Evolutionary conservation across 2,329 filamentous ascomycete species (phyloP), one percentile per base, ranked within the genome.

Genomic region (Rutstroemia sp.): DNA sequence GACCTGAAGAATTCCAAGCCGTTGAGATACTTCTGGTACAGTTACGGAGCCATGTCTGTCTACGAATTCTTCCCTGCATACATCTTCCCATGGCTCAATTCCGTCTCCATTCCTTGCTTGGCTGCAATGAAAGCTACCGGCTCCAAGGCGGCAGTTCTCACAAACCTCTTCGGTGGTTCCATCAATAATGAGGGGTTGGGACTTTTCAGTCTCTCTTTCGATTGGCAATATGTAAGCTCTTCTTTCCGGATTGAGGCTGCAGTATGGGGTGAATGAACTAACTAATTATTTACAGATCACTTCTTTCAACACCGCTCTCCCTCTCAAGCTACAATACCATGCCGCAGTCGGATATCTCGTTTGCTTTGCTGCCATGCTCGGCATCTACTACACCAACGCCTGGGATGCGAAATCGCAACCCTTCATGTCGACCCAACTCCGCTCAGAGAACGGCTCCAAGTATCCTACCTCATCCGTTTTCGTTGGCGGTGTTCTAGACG

Each of bases 291-390:
- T 10, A 2, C 60, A 81, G 75, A 79, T 81, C 51, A 80, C 78
- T 5, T 82, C 78, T 0, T 75, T 74, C 62, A 70, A 73, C 44
- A 80, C 78, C 0, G 75, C 80, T 0, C 72, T 82, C 0, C 80
- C 80, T 0, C 72, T 83, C 0, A 73, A 71, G 5, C 68, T 79
- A 0, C 79, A 82, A 63, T 57, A 70, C 0, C 78, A 83, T 57
- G 61, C 70, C 6, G 73, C 73, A 0, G 54, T 72, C 0, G 80
- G 80, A 0, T 73, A 73, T n/a, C 36, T 76, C 1, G 64, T 75
- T 19, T 82, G 79, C 63, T 78, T 75, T 53, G 60, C 72, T 6
- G 74, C 71, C 1, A 79, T 82, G 76, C 61, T 78, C 0, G 72
- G 63, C 8, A 60, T 74, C 25, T 77, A 75, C 61, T 77, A 76